Conservation (phyloP, 148 eudicot genomes). For the Camellia lanceoleosa region DNA sequence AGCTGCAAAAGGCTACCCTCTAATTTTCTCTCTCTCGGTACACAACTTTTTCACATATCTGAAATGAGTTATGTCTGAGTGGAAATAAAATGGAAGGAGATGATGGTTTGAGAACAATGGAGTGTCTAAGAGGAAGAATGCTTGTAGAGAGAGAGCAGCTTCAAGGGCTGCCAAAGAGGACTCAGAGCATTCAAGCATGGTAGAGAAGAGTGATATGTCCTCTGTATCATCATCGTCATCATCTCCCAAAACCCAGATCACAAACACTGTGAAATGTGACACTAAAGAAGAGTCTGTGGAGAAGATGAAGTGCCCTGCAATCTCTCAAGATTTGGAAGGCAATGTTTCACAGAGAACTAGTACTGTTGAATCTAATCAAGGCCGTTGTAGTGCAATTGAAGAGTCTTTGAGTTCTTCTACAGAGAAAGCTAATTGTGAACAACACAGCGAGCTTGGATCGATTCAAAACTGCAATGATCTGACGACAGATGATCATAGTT, state of each 20-base stretch:
- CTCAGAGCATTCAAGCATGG: conserved; percentile 28
- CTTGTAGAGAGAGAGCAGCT: conserved; percentile 59
- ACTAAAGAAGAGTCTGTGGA: conserved; percentile 16
- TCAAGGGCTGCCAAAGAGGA: conserved; percentile 50
- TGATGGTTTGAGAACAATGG: conserved; percentile 40
- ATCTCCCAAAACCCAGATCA: conserved; percentile 13
- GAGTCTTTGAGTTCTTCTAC: background rate
- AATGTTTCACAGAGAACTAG: conserved; percentile 2
- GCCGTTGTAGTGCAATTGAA: background rate
- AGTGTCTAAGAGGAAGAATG: conserved; percentile 61
- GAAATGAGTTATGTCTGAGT: conserved; percentile 23
- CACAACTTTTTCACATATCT: background rate
- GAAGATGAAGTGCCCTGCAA: conserved; percentile 3
- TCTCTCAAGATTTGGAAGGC: background rate
- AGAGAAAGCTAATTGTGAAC: background rate
- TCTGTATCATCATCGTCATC: conserved; percentile 42
- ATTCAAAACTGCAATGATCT: background rate
- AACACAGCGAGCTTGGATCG: conserved; percentile 9
- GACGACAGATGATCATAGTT: conserved; percentile 7
- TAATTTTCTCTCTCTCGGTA: conserved; percentile 8
- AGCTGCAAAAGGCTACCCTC: too few relatives aligned
- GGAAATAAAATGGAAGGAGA: conserved; percentile 37
- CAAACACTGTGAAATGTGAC: background rate
- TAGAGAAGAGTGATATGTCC: conserved; percentile 39
- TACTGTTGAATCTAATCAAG: background rate